phyloP scores from a whole-genome alignment of 129 eudicot genomes.

The Artemisia annua region DNA sequence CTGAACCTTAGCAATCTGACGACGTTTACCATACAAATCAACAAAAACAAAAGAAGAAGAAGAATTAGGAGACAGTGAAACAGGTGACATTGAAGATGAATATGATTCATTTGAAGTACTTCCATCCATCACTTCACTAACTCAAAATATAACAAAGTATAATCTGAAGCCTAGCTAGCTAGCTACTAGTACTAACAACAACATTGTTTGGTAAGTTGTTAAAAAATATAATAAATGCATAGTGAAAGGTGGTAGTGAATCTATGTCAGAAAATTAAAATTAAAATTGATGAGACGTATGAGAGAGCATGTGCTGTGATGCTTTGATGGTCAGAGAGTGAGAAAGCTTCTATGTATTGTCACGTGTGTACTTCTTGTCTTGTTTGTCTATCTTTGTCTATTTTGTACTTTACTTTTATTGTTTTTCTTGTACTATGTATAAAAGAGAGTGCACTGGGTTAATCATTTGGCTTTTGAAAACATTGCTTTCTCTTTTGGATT shows the following conservation, averaged over 20 bases:
- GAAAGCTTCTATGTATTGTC: neutral
- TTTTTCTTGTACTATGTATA: neutral
- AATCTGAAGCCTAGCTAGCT: no score
- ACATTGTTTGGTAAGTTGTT: no score
- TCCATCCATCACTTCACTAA: constrained; percentile 12
- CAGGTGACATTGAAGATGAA: constrained; percentile 35
- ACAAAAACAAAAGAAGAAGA: constrained; percentile 21
- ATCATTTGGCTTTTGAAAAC: neutral
- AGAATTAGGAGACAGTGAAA: constrained; percentile 24
- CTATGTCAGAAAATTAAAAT: neutral
- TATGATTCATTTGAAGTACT: constrained; percentile 32
- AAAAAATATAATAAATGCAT: neutral
- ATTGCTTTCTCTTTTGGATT: no score
- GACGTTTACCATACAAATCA: constrained; percentile 40
- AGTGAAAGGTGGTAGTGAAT: neutral
- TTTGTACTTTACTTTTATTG: neutral
- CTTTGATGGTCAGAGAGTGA: neutral
- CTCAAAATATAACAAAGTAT: no score
- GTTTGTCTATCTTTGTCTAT: neutral
- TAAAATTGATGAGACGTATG: constrained; percentile 5
- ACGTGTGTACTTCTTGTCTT: constrained; percentile 10
- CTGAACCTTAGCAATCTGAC: constrained; percentile 40
- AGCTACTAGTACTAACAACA: no score
- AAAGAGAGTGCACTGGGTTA: neutral
- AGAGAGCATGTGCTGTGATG: neutral